Evolutionary conservation across 192 early-diverging fungal species (phyloP), one percentile per base, ranked within the genome.

Genomic region (Pilobolus umbonatus): DNA sequence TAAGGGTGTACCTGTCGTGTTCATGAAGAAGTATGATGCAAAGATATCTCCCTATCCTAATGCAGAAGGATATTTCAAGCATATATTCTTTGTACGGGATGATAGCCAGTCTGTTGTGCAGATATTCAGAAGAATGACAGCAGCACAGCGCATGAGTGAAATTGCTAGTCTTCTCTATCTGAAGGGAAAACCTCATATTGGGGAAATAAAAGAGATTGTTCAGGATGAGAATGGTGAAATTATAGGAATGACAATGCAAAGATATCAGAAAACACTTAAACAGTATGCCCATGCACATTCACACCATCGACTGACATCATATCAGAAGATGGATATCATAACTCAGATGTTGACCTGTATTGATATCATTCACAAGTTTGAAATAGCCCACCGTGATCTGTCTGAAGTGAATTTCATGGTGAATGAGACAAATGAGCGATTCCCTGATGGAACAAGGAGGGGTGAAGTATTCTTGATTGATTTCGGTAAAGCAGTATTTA

Each of bases 371-470:
- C 80, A 82, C 38, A 31, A 56, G 1, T 57, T 71, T 11, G 80
- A 80, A 4, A 55, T 84, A 8, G 80, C 82, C 0, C 81, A 83
- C 62, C 68, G 81, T 26, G 80, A 84, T 57, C 38, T 84, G 14
- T 76, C 73, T n/a, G 80, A 84, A 48, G 80, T 84, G 12, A 84
- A 81, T 26, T 78, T 80, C 55, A 84, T 84, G 80, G 80, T 84
- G 28, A 65, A 73, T 35, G 76, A 77, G 49, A 64, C 59, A 12
- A 39, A 51, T 0, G 50, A 72, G 5, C 53, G 69, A 19, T 55
- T 84, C 1, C 42, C 64, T 28, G 80, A 84, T 58, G 74, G 75
- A n/a, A 73, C 68, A 25, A 34, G 40, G 3, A 56, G 56, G 29
- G 79, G 79, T 0, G 38, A 69, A 32, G 39, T 83, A 14, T 76